phyloP scores from a whole-genome alignment of 75 land plant species.

The Selaginella moellendorffii region DNA sequence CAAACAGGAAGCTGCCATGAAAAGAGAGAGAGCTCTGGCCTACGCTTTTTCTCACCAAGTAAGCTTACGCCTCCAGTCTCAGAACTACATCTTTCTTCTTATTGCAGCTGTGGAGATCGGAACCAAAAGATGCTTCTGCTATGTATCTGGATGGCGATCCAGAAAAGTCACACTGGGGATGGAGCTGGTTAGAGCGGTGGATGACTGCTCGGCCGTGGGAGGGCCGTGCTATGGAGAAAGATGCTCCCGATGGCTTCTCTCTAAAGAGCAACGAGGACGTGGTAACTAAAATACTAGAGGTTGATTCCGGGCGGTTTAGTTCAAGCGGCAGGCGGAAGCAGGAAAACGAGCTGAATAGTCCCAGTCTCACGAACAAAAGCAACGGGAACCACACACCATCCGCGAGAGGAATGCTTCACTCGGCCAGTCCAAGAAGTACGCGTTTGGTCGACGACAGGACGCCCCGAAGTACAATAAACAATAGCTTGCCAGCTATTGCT shows the following conservation, averaged over 20 bases:
- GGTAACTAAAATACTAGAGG: slow-evolving; percentile 1
- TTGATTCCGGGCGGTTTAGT: not conserved
- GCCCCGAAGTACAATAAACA: too few relatives aligned
- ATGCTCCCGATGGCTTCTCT: not conserved
- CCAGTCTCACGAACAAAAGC: not conserved
- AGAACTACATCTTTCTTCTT: not conserved
- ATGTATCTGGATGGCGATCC: slow-evolving; percentile 5
- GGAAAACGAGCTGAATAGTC: not conserved
- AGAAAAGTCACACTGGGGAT: slow-evolving; percentile 5
- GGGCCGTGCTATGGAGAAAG: slow-evolving; percentile 6
- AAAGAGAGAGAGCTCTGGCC: slow-evolving; percentile 45
- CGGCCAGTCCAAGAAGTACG: slow-evolving; percentile 3
- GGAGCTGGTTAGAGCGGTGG: slow-evolving; percentile 9
- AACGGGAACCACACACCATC: not conserved
- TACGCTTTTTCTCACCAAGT: slow-evolving; percentile 58
- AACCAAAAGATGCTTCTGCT: not conserved
- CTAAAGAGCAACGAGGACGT: slow-evolving; percentile 2
- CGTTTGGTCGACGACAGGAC: not conserved
- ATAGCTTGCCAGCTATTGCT: too few relatives aligned
- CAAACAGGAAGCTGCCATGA: slow-evolving; percentile 33
- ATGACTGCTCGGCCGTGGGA: slow-evolving; percentile 6
- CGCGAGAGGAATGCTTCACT: too few relatives aligned
- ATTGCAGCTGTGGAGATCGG: slow-evolving; percentile 8
- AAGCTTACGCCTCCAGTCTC: not conserved
- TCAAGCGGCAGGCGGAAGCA: slow-evolving; percentile 6